Percentiles rank a stretch among this genome's conserved stretches.
These are phyloP conservation scores for Chamaenerion angustifolium DNA, from an alignment of 345 rosid genomes.

Conservation along the genomic window DNA sequence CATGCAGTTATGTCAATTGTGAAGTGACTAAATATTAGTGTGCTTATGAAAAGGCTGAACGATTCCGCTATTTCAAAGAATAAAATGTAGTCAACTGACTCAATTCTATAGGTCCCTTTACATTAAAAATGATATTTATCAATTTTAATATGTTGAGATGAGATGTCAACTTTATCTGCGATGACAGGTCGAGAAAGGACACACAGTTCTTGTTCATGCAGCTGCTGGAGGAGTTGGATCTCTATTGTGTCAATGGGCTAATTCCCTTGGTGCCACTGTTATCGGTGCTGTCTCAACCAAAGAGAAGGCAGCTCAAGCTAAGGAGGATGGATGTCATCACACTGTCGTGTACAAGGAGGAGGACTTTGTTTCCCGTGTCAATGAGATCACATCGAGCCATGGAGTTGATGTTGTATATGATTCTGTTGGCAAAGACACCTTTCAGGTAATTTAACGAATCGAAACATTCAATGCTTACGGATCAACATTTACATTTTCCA, in stretches of 20 bases:
- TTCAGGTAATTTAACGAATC: conserved; percentile 33
- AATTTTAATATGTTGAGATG: too few relatives aligned
- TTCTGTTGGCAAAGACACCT: conserved; percentile 85
- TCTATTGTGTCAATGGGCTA: conserved; percentile 83
- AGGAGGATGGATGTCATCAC: conserved; percentile 89
- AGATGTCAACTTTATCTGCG: not conserved
- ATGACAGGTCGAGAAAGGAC: conserved; percentile 61
- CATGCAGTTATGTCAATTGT: too few relatives aligned
- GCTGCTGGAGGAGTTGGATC: conserved; percentile 98
- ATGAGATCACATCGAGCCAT: conserved; percentile 60
- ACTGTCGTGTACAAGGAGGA: conserved; percentile 60
- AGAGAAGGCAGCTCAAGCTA: conserved; percentile 89
- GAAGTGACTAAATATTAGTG: too few relatives aligned
- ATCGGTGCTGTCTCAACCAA: conserved; percentile 73
- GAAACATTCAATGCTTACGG: not conserved
- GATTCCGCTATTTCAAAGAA: too few relatives aligned
- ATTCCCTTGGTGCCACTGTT: conserved; percentile 77
- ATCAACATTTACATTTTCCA: not conserved
- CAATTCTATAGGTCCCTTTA: too few relatives aligned
- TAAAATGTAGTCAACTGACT: too few relatives aligned
- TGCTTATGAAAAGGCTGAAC: too few relatives aligned
- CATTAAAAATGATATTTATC: too few relatives aligned
- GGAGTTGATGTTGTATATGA: conserved; percentile 89
- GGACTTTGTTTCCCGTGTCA: conserved; percentile 66
- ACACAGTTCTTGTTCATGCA: conserved; percentile 69